Evolutionary conservation across 129 eudicot genomes (phyloP).

Genomic region (Oenanthe sinensis): DNA sequence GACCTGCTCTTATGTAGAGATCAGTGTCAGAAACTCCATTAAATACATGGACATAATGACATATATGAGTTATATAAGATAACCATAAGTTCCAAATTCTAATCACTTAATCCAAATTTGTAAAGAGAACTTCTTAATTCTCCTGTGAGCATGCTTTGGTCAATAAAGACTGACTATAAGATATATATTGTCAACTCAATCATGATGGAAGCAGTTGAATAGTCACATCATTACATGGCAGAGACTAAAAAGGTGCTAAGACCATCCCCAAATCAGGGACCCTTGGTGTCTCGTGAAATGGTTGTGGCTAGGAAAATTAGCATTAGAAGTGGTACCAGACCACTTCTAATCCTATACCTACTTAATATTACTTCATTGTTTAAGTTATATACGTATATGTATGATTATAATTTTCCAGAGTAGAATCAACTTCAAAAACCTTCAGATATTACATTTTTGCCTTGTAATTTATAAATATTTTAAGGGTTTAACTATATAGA

Average conservation of each 20-base stretch:
- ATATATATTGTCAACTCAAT: background rate
- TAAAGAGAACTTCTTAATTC: background rate
- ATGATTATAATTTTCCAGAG: too few species aligned
- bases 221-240: background rate
- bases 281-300: background rate
- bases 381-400: too few species aligned
- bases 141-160: background rate
- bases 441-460: background rate
- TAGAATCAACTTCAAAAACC: background rate
- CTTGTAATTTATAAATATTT: too few species aligned
- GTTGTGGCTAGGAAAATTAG: background rate
- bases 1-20: background rate
- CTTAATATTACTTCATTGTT: background rate
- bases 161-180: background rate
- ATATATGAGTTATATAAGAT: background rate
- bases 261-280: background rate
- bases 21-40: background rate
- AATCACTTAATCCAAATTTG: too few species aligned
- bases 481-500: too few species aligned
- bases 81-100: background rate
- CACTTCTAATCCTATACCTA: background rate
- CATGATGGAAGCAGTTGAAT: background rate
- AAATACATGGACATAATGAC: background rate
- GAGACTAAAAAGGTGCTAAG: background rate
- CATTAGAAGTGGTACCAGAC: background rate